Base-by-base conservation (phyloP, 2,329 filamentous ascomycete genomes). In the Hypoxylon sp. region DNA sequence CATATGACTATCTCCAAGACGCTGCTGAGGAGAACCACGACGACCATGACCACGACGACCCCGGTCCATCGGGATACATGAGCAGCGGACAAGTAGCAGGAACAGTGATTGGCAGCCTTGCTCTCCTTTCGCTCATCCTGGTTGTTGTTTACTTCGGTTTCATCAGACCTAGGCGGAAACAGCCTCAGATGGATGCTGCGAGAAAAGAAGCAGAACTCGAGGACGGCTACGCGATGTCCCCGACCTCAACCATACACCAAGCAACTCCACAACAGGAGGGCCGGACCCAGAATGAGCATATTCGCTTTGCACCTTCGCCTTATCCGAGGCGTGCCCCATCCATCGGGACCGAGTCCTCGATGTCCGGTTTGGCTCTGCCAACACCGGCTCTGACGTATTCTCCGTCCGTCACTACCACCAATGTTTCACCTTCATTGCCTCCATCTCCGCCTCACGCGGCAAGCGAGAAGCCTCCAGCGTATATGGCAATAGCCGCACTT, bases 141-240 rank as follows among this genome's bases (percentile, higher is more conserved):
- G 5, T 41, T 9, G 12, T 63, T 8, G 71, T 67, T 64, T 73
- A 70, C 45, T 71, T 56, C 51, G 3, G 69, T 19, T 37, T 65
- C 27, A 54, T 72, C 25, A 70, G 72, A 12, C 70, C 62, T 0
- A 68, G 45, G 52, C 62, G 68, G 12, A 61, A 63, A 16, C 63
- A 53, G 23, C 25, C 43, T 6, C n/a, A 46, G 9, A 14, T 27
- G 14, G 46, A 63, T n/a, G 65, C 27, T n/a, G 64, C 54, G 3
- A 43, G 51, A 23, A 71, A 70, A n/a, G 60, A 67, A 16, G 57
- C 47, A 16, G 71, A 72, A 14, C 14, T 73, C 5, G 72, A 73
- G 47, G 69, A 45, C 16, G 59, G 67, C 53, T 69, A 63, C 32
- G 48, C 43, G 11, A 61, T 62, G n/a, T 65, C 62, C 3, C 48